phyloP scores from a whole-genome alignment of 192 early-diverging fungal genomes.

The Spinellus fusiger region DNA sequence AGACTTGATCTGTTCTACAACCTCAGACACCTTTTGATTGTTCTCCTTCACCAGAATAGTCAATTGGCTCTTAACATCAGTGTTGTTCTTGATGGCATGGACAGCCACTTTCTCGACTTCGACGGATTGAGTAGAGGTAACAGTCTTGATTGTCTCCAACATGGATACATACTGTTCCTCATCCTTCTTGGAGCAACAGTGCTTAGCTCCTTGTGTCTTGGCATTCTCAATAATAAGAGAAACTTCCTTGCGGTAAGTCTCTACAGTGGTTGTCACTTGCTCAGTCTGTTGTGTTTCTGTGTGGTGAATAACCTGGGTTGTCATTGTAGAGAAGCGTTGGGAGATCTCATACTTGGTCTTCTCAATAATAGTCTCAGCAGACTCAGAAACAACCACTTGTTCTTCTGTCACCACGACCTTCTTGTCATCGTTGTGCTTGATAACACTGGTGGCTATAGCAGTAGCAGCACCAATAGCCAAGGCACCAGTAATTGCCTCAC shows the following conservation, averaged over 20 bases:
- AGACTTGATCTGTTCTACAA: conserved; percentile 7
- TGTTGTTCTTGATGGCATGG: background rate
- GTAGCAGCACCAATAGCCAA: conserved; percentile 4
- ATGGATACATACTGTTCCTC: background rate
- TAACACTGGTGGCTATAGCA: background rate
- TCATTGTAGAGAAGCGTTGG: background rate
- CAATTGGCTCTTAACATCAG: background rate
- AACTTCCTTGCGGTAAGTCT: conserved; percentile 3
- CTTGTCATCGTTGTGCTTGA: background rate
- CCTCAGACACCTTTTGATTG: conserved; percentile 1
- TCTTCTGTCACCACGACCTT: background rate
- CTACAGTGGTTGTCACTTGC: background rate
- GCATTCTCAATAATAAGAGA: conserved; percentile 7
- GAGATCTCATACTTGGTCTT: background rate
- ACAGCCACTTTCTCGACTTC: conserved; percentile 16
- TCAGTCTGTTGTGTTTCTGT: background rate
- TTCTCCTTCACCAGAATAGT: background rate
- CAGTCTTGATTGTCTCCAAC: background rate
- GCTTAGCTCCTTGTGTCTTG: background rate
- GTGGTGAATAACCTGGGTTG: background rate
- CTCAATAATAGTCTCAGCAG: background rate
- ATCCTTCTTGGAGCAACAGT: background rate
- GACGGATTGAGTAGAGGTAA: conserved; percentile 2
- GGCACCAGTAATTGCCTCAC: background rate
- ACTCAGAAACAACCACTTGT: background rate